Conservation (phyloP, 1,284 basidiomycete species). For the Cryptococcus floricola region DNA sequence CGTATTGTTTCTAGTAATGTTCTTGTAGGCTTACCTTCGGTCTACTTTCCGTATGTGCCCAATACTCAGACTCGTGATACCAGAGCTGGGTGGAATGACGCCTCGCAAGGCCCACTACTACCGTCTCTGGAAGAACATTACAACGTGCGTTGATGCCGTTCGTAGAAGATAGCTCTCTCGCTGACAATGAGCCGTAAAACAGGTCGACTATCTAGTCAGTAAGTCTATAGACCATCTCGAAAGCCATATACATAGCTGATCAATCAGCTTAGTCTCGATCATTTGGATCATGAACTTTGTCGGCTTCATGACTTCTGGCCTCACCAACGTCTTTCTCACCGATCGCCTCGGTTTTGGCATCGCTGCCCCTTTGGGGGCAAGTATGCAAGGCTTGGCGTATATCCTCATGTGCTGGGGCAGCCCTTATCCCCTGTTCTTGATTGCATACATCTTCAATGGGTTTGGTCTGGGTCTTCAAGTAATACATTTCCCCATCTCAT, state of each 20-base stretch:
- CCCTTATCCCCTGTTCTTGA: conserved; percentile 64
- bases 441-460: conserved; percentile 61
- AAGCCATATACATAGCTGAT: conserved; percentile 15
- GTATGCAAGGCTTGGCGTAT: conserved; percentile 53
- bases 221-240: conserved; percentile 2
- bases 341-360: conserved; percentile 59
- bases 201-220: conserved; percentile 41
- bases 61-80: conserved; percentile 39
- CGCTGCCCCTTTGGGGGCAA: conserved; percentile 43
- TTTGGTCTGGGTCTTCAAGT: conserved; percentile 59
- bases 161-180: not conserved
- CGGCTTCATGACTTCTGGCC: conserved; percentile 55
- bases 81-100: conserved; percentile 60
- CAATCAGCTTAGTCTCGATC: conserved; percentile 53
- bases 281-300: conserved; percentile 59
- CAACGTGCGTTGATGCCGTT: conserved; percentile 19
- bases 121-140: conserved; percentile 59
- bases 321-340: conserved; percentile 55
- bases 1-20: conserved; percentile 3
- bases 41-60: conserved; percentile 12
- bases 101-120: conserved; percentile 59
- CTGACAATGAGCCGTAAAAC: not conserved
- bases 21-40: not conserved
- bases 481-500: conserved; percentile 8
- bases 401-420: conserved; percentile 58